Evolutionary conservation across 495 filamentous ascomycete genomes (phyloP).

Genomic region (Lepraria neglecta): DNA sequence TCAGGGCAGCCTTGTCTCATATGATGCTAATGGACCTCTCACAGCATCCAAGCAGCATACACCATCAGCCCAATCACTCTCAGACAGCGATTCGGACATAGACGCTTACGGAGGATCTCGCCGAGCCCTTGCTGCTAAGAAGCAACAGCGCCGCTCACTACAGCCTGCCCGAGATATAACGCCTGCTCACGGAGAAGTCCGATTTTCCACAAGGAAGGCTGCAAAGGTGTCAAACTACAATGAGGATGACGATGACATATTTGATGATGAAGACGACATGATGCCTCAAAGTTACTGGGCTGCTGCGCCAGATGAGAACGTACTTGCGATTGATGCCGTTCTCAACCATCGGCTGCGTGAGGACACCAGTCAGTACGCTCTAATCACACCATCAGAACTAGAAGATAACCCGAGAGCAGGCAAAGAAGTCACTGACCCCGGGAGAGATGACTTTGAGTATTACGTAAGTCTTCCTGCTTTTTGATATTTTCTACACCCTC

Average conservation of each 20-base stretch:
- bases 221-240: constrained; percentile 83
- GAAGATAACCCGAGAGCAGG: constrained; percentile 29
- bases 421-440: constrained; percentile 42
- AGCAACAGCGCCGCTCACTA: constrained; percentile 57
- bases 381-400: background rate
- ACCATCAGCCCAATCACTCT: constrained; percentile 49
- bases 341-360: constrained; percentile 77
- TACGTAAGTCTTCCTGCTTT: constrained; percentile 43
- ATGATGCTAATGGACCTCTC: background rate
- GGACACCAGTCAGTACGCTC: constrained; percentile 46
- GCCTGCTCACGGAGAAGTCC: constrained; percentile 62
- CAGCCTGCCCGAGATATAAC: constrained; percentile 52
- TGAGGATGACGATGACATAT: constrained; percentile 70
- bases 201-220: constrained; percentile 85
- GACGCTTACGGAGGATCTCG: constrained; percentile 72
- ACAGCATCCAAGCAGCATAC: constrained; percentile 21
- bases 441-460: constrained; percentile 81
- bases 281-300: constrained; percentile 58
- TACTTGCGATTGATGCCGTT: constrained; percentile 80
- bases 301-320: constrained; percentile 56
- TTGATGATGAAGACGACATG: constrained; percentile 61
- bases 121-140: constrained; percentile 54
- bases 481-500: background rate
- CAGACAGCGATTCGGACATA: constrained; percentile 52
- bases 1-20: background rate